Percentiles rank a stretch among this genome's conserved stretches.
Conservation (phyloP, 139 green algal genomes). For the Klebsormidium nitens region DNA sequence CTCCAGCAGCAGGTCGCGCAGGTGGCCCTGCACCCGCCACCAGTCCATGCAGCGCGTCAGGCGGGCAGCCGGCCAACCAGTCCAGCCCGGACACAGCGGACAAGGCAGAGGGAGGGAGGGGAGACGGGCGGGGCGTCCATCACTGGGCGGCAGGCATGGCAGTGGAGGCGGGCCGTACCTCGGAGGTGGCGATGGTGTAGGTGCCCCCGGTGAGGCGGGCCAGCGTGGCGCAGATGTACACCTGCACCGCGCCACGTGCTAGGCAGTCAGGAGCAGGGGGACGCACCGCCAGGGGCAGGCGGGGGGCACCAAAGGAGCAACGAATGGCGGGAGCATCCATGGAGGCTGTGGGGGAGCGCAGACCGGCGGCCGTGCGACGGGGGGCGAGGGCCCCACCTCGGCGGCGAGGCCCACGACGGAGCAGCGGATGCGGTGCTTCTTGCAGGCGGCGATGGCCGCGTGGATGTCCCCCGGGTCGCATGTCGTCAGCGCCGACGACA, state of each 20-base stretch:
- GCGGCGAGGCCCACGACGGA: slow-evolving; percentile 69
- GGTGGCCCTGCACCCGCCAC: slow-evolving; percentile 15
- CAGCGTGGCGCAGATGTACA: slow-evolving; percentile 71
- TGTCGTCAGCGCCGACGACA: slow-evolving; percentile 74
- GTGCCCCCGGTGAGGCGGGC: slow-evolving; percentile 67
- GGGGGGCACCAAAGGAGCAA: too few species aligned
- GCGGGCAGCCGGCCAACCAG: not conserved
- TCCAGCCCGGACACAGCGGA: not conserved
- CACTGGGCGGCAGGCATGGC: not conserved
- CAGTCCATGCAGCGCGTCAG: not conserved
- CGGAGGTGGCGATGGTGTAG: slow-evolving; percentile 60
- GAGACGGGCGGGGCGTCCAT: too few species aligned
- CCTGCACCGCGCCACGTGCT: too few species aligned
- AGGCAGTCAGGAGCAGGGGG: too few species aligned
- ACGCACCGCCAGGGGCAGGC: too few species aligned
- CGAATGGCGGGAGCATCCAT: too few species aligned
- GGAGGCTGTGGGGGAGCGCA: not conserved
- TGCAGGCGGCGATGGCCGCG: slow-evolving; percentile 54
- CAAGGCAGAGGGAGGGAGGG: not conserved
- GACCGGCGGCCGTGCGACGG: not conserved
- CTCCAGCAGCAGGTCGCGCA: slow-evolving; percentile 39
- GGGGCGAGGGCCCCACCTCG: slow-evolving; percentile 48
- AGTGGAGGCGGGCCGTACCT: not conserved
- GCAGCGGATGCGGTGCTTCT: slow-evolving; percentile 49
- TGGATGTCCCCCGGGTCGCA: slow-evolving; percentile 90